These are phyloP conservation scores for Tylopilus sp. DNA, from an alignment of 768 basidiomycete species.

Conservation along the genomic window DNA sequence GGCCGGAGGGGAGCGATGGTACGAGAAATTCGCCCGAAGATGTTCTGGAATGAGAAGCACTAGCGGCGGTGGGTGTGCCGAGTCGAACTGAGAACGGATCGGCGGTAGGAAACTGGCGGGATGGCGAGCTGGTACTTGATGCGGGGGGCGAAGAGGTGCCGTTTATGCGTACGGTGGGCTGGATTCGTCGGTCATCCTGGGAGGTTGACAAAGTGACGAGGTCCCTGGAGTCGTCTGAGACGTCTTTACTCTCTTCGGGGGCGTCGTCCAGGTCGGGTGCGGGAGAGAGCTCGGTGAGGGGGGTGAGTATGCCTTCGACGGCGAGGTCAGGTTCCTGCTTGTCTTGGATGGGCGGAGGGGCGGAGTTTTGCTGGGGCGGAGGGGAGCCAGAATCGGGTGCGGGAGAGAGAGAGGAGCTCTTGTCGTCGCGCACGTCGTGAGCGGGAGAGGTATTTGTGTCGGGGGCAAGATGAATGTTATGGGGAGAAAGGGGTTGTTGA, in stretches of 20 bases:
- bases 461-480: conserved; percentile 13
- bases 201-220: conserved; percentile 15
- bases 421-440: conserved; percentile 34
- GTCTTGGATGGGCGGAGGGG: conserved; percentile 21
- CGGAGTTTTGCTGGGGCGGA: conserved; percentile 21
- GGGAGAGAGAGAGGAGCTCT: conserved; percentile 57
- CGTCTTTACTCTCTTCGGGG: conserved; percentile 29
- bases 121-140: conserved; percentile 21
- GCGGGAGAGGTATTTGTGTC: conserved; percentile 8
- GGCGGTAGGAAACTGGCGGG: conserved; percentile 16
- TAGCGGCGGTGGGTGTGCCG: conserved; percentile 15
- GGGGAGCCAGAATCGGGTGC: conserved; percentile 45
- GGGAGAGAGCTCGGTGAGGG: conserved; percentile 74
- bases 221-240: conserved; percentile 33
- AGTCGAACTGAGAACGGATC: conserved; percentile 22
- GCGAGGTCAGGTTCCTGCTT: conserved; percentile 35
- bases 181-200: conserved; percentile 17
- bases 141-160: conserved; percentile 19
- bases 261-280: conserved; percentile 54
- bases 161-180: conserved; percentile 19
- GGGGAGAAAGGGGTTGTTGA: conserved; percentile 17
- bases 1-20: conserved; percentile 29
- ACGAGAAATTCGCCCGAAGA: conserved; percentile 28
- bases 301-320: conserved; percentile 52
- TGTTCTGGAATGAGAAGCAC: conserved; percentile 26